Conservation (phyloP, 495 filamentous ascomycete species). For the Peziza echinospora region DNA sequence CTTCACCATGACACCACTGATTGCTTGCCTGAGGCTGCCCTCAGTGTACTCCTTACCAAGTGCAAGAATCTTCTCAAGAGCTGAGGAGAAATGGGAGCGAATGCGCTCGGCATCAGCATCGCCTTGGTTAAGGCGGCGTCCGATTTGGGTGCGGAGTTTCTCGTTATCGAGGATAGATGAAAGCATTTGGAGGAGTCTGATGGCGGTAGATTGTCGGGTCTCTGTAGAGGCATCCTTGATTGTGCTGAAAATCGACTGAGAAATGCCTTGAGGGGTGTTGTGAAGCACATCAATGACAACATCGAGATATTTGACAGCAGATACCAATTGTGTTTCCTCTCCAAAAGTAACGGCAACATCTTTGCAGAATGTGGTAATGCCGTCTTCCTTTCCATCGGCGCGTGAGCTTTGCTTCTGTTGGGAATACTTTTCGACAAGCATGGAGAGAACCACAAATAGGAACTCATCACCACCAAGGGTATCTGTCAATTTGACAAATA, state of each 20-base stretch:
- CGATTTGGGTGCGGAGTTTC: conserved; percentile 23
- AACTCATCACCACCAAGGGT: conserved; percentile 71
- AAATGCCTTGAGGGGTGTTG: conserved; percentile 40
- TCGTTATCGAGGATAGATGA: conserved; percentile 28
- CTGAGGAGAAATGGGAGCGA: conserved; percentile 42
- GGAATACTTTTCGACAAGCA: conserved; percentile 46
- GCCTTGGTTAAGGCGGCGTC: conserved; percentile 13
- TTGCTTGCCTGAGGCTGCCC: conserved; percentile 40
- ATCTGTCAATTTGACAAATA: conserved; percentile 61
- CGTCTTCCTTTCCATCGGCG: conserved; percentile 4
- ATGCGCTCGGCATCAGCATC: conserved; percentile 32
- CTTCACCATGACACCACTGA: conserved; percentile 35
- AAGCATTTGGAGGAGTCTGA: conserved; percentile 36
- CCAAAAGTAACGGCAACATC: not conserved
- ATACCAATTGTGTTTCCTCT: conserved; percentile 33
- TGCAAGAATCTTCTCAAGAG: conserved; percentile 44
- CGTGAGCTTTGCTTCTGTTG: conserved; percentile 2
- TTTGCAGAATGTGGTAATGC: not conserved
- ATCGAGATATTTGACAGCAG: conserved; percentile 47
- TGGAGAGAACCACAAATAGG: conserved; percentile 45
- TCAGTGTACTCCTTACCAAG: conserved; percentile 37
- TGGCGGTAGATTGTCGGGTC: conserved; percentile 22
- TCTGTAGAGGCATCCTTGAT: conserved; percentile 29
- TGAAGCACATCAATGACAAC: conserved; percentile 51
- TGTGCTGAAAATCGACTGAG: conserved; percentile 47